phyloP scores from a whole-genome alignment of 2,329 filamentous ascomycete genomes.

The Pseudogymnoascus sp. region DNA sequence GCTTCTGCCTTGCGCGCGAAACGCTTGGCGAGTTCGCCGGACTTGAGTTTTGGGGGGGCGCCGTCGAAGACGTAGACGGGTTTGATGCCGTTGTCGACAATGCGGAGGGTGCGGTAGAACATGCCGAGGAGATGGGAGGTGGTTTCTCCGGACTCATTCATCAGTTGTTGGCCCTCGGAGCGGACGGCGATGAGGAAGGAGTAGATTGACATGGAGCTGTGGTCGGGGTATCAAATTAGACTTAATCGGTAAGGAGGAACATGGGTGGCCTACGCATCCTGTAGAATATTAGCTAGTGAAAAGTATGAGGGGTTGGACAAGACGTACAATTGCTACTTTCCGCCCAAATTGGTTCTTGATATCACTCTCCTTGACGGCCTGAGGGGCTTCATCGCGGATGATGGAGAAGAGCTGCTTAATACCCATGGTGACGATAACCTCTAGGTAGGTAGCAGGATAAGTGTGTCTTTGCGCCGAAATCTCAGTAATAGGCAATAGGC shows the following conservation, averaged over 20 bases:
- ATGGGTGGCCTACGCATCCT: constrained; percentile 48
- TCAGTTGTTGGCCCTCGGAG: constrained; percentile 93
- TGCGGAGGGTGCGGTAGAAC: constrained; percentile 97
- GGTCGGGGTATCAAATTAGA: constrained; percentile 3
- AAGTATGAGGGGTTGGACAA: background rate
- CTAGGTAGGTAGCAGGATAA: background rate
- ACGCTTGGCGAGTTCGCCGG: constrained; percentile 90
- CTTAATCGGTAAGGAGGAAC: constrained; percentile 16
- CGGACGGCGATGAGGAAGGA: constrained; percentile 97
- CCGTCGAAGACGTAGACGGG: constrained; percentile 97
- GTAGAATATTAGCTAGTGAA: constrained; percentile 17
- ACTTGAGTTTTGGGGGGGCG: constrained; percentile 93
- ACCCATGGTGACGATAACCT: constrained; percentile 41
- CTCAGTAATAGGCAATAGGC: background rate
- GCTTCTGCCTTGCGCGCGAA: constrained; percentile 94
- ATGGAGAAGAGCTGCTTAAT: constrained; percentile 71
- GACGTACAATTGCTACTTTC: constrained; percentile 89
- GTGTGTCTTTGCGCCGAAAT: background rate
- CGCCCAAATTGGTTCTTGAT: constrained; percentile 99
- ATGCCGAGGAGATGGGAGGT: constrained; percentile 98
- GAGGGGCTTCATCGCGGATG: constrained; percentile 89
- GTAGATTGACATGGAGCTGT: constrained; percentile 95
- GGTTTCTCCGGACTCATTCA: constrained; percentile 89
- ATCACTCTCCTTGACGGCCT: constrained; percentile 89
- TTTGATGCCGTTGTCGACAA: constrained; percentile 98